A percentile compares a stretch with the other conserved stretches of the same genome.
Evolutionary conservation across 2,329 filamentous ascomycete genomes (phyloP).

Genomic region (Fusarium fracticaudum): DNA sequence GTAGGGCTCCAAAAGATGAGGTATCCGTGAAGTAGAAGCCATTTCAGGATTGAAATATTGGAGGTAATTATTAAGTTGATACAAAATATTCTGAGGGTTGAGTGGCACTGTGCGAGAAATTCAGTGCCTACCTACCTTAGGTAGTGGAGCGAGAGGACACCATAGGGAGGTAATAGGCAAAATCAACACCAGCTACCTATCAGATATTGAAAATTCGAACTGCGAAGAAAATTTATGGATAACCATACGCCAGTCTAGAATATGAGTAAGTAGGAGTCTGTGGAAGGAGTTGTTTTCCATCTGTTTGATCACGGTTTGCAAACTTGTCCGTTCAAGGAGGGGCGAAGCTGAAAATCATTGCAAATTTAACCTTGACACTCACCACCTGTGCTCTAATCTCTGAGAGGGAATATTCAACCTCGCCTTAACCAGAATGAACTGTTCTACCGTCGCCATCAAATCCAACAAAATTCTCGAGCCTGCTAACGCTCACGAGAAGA

Average conservation of each 20-base stretch:
- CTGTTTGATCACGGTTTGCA: not conserved
- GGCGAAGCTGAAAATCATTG: not conserved
- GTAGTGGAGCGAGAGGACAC: constrained; percentile 8
- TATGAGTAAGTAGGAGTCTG: not conserved
- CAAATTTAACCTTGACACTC: not conserved
- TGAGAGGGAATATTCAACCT: not conserved
- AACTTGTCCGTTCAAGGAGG: not conserved
- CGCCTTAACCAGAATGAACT: not conserved
- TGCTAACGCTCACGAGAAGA: not conserved
- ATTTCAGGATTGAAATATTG: constrained; percentile 6
- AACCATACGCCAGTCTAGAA: too few relatives aligned
- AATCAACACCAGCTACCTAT: not conserved
- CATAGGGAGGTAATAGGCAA: not conserved
- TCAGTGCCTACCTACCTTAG: not conserved
- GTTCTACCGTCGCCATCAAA: not conserved
- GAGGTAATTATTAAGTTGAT: constrained; percentile 14
- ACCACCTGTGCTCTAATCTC: not conserved
- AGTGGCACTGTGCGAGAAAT: constrained; percentile 31
- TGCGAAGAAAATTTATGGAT: not conserved
- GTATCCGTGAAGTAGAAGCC: constrained; percentile 60
- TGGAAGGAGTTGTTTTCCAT: not conserved
- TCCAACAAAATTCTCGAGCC: not conserved
- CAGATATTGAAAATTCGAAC: not conserved
- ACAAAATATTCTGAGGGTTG: constrained; percentile 29
- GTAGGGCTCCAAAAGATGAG: constrained; percentile 72